Evolutionary conservation across 495 filamentous ascomycete genomes (phyloP), one percentile per base, ranked within the genome.

Genomic region (Xylaria cubensis): DNA sequence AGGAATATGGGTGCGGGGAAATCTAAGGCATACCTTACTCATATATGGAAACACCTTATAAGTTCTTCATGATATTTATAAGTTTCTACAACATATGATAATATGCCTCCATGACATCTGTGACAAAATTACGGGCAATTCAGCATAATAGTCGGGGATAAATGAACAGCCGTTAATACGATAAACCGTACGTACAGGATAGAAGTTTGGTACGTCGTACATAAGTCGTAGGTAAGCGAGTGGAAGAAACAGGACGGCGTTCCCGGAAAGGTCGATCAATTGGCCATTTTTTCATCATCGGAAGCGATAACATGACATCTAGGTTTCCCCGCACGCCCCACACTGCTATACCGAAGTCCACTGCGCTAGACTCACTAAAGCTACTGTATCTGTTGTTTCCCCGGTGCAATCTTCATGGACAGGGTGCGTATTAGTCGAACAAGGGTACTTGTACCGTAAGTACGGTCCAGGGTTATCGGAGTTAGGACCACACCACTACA

Each of bases 311-410:
- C 51, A 55, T 55, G 51, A 55, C 51, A 55, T 9, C 26, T 39
- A 39, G 58, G 32, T 39, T 61, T 61, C 58, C 58, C 58, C 58
- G 58, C 58, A 61, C 58, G 4, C 58, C 24, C 58, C 58, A 39
- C 32, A 39, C 24, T n/a, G 19, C 26, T 58, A 21, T 0, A 19
- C 58, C 21, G n/a, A 41, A 10, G 13, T 32, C 19, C 58, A 41
- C 58, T 19, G 58, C 19, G 58, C 58, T 21, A 36, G n/a, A 26
- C 53, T 15, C 26, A 17, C 13, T 56, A 32, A 8, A 56, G 53
- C 53, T 29, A 55, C 36, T 39, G 36, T 39, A 39, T 39, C 36
- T 39, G 36, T 39, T 56, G 32, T 1, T 29, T 58, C 55, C 55
- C 55, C 55, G n/a, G n/a, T 51, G 50, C n/a, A n/a, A 21, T 24